Evolutionary conservation across 768 basidiomycete species (phyloP).

Genomic region (Tremella mesenterica): DNA sequence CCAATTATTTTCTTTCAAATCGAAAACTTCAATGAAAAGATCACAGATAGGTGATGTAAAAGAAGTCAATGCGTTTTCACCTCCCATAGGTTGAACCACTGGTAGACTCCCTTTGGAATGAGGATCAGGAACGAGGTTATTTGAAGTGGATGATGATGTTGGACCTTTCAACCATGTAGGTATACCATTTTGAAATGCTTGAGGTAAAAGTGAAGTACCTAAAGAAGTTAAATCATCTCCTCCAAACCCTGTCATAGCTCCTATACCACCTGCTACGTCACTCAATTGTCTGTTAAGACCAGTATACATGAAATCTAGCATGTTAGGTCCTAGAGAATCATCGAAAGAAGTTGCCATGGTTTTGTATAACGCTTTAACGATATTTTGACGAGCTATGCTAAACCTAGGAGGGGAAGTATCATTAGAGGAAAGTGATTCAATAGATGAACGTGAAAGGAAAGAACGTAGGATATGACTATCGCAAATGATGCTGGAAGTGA

Average conservation of each 20-base stretch:
- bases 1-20: constrained; percentile 96
- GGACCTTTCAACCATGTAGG: constrained; percentile 1
- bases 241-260: constrained; percentile 22
- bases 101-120: not conserved
- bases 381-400: constrained; percentile 45
- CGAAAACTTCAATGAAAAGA: constrained; percentile 82
- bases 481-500: constrained; percentile 46
- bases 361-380: constrained; percentile 80
- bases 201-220: constrained; percentile 12
- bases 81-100: constrained; percentile 57
- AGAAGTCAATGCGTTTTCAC: constrained; percentile 76
- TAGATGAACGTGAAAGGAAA: constrained; percentile 25
- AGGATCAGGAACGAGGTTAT: not conserved
- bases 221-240: constrained; percentile 18
- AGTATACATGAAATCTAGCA: constrained; percentile 33
- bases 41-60: constrained; percentile 95
- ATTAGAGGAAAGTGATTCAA: constrained; percentile 50
- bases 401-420: constrained; percentile 47
- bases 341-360: constrained; percentile 91
- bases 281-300: constrained; percentile 24
- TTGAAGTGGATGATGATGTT: not conserved
- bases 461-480: constrained; percentile 68
- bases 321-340: constrained; percentile 75
- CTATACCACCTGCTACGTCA: constrained; percentile 24
- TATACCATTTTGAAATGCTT: constrained; percentile 6